phyloP scores from a whole-genome alignment of 225 moss, liverwort and hornwort genomes.

The Thuidium tamariscinum region DNA sequence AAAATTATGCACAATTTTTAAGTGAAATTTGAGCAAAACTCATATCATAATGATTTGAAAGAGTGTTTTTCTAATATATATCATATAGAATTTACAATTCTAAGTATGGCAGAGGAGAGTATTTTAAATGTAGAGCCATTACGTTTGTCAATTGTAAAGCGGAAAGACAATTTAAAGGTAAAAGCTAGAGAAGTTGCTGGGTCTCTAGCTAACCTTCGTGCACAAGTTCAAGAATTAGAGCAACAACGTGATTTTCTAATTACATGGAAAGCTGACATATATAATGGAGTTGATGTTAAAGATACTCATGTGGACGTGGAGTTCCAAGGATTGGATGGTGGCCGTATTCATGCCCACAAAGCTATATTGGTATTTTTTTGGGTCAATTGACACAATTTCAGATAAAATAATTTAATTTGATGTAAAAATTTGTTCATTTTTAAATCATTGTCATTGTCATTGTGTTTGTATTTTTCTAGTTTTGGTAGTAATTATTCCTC shows the following conservation, averaged over 20 bases:
- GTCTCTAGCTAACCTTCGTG: conserved; percentile 2
- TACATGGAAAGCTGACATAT: conserved; percentile 13
- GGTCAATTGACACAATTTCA: not conserved
- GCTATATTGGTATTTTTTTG: conserved; percentile 24
- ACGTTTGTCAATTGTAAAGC: not conserved
- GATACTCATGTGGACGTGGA: conserved; percentile 22
- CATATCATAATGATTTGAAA: not conserved
- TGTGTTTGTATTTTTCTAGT: not conserved
- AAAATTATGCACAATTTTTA: not conserved
- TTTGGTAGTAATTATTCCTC: not conserved
- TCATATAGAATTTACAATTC: not conserved
- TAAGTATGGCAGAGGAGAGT: not conserved
- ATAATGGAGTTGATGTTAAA: not conserved
- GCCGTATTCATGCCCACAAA: conserved; percentile 28
- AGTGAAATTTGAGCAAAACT: not conserved
- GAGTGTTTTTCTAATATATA: not conserved
- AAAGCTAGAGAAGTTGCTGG: conserved; percentile 28
- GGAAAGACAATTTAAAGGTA: conserved; percentile 24
- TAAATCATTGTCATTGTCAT: too few species aligned
- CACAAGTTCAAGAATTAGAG: conserved; percentile 24
- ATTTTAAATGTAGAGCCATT: not conserved
- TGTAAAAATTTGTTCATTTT: not conserved
- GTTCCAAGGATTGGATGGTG: conserved; percentile 33
- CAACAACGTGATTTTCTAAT: conserved; percentile 35
- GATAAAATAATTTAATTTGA: not conserved